Base-by-base conservation (phyloP, 208 protist genomes). In the Perkinsela sp. region DNA sequence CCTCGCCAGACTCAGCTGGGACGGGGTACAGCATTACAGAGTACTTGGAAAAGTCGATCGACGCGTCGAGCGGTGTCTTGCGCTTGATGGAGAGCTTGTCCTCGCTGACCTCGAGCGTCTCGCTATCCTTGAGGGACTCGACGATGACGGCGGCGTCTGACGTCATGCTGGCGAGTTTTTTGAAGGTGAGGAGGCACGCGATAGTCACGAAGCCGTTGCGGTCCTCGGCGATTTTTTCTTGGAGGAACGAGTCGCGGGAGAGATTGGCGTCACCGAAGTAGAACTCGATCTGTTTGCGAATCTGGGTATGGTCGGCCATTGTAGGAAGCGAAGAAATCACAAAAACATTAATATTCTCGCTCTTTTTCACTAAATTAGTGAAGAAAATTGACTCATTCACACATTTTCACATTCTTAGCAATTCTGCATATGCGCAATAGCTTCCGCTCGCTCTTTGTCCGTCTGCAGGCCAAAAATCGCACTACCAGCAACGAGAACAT, bases 401-500 rank as follows among this genome's bases (percentile, higher is more conserved):
- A n/a, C n/a, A n/a, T n/a, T n/a, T n/a, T n/a, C n/a, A n/a, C n/a
- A n/a, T n/a, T n/a, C n/a, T n/a, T n/a, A n/a, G n/a, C n/a, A n/a
- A n/a, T n/a, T n/a, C n/a, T n/a, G n/a, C n/a, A n/a, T n/a, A n/a
- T n/a, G n/a, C n/a, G n/a, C n/a, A n/a, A n/a, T n/a, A n/a, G n/a
- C n/a, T n/a, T n/a, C n/a, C n/a, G n/a, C n/a, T n/a, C n/a, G n/a
- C n/a, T n/a, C n/a, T n/a, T n/a, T n/a, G n/a, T n/a, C n/a, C n/a
- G n/a, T n/a, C n/a, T n/a, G n/a, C n/a, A n/a, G n/a, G n/a, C 40
- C 40, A 78, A 98, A 99, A 22, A 98, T 77, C 29, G 83, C 83
- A 28, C 90, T 95, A 28, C 97, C 97, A 0, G 94, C 93, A n/a
- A 99, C 96, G 73, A 99, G 91, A 22, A 96, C 83, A 73, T 99